A percentile compares a stretch with the other conserved stretches of the same genome.
Evolutionary conservation across 495 filamentous ascomycete species (phyloP).

Genomic region (Penicillium turbatum): DNA sequence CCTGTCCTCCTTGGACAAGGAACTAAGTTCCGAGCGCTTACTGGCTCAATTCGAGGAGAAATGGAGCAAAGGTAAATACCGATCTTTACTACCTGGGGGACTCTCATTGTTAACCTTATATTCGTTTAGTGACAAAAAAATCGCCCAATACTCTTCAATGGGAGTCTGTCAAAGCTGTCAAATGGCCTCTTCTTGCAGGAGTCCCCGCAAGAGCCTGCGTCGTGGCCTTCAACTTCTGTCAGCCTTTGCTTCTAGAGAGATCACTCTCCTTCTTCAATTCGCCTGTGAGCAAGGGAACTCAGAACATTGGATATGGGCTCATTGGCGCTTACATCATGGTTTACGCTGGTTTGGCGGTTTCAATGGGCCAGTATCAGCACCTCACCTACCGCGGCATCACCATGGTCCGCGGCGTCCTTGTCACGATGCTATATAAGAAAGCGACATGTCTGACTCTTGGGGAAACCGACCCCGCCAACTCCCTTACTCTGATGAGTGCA

Average conservation of each 20-base stretch:
- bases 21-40: slow-evolving; percentile 37
- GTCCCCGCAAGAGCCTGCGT: slow-evolving; percentile 51
- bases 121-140: slow-evolving; percentile 25
- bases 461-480: slow-evolving; percentile 46
- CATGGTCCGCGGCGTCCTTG: slow-evolving; percentile 56
- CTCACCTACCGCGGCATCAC: slow-evolving; percentile 54
- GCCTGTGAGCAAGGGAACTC: slow-evolving; percentile 33
- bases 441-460: slow-evolving; percentile 41
- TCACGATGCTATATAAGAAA: slow-evolving; percentile 52
- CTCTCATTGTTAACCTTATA: slow-evolving; percentile 14
- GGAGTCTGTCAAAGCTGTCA: slow-evolving; percentile 44
- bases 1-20: slow-evolving; percentile 44
- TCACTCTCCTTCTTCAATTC: slow-evolving; percentile 45
- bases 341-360: slow-evolving; percentile 55
- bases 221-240: slow-evolving; percentile 57
- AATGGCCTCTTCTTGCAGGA: slow-evolving; percentile 42
- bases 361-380: slow-evolving; percentile 51
- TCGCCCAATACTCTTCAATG: slow-evolving; percentile 42
- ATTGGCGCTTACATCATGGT: slow-evolving; percentile 62
- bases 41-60: slow-evolving; percentile 32
- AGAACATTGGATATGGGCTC: slow-evolving; percentile 56
- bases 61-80: slow-evolving; percentile 28
- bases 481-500: slow-evolving; percentile 61
- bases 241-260: slow-evolving; percentile 59
- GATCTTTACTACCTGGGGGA: not conserved